Evolutionary conservation across 139 green algal genomes (phyloP).

Genomic region (Medakamo hakoo): DNA sequence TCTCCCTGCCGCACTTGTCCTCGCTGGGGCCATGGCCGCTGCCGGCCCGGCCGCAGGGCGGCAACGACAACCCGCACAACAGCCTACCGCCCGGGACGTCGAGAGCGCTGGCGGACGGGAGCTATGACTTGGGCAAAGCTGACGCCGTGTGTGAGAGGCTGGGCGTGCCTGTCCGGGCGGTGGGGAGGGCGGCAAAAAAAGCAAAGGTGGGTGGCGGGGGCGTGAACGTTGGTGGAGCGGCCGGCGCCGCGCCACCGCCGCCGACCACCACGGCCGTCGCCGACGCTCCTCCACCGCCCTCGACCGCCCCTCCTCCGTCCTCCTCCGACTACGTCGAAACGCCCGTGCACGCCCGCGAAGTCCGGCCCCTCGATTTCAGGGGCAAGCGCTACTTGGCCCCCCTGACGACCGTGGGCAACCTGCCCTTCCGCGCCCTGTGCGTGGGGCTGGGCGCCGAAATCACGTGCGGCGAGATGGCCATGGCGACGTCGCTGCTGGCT

Average conservation of each 20-base stretch:
- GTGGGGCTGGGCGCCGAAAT: slow-evolving; percentile 78
- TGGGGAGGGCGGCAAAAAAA: background rate
- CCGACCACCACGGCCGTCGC: background rate
- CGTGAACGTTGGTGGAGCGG: background rate
- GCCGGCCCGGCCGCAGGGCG: too few species aligned
- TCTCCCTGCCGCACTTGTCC: too few species aligned
- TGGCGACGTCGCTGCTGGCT: slow-evolving; percentile 77
- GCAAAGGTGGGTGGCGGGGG: background rate
- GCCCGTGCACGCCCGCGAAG: slow-evolving; percentile 26
- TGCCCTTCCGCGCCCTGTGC: slow-evolving; percentile 86
- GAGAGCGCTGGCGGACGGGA: background rate
- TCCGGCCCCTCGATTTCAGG: slow-evolving; percentile 51
- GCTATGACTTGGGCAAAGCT: background rate
- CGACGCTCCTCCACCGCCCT: background rate
- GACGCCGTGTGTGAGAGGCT: background rate
- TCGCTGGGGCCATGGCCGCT: too few species aligned
- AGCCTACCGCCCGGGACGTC: background rate
- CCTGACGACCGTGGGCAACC: slow-evolving; percentile 93
- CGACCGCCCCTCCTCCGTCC: background rate
- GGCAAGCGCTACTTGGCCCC: slow-evolving; percentile 86
- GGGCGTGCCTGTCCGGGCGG: background rate
- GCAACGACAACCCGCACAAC: background rate
- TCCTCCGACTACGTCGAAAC: slow-evolving; percentile 13
- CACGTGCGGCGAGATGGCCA: slow-evolving; percentile 89
- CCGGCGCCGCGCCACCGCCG: background rate